Percentiles rank a stretch among this genome's conserved stretches.
Evolutionary conservation across 179 eudicot species (phyloP).

Genomic region (Spinacia oleracea): DNA sequence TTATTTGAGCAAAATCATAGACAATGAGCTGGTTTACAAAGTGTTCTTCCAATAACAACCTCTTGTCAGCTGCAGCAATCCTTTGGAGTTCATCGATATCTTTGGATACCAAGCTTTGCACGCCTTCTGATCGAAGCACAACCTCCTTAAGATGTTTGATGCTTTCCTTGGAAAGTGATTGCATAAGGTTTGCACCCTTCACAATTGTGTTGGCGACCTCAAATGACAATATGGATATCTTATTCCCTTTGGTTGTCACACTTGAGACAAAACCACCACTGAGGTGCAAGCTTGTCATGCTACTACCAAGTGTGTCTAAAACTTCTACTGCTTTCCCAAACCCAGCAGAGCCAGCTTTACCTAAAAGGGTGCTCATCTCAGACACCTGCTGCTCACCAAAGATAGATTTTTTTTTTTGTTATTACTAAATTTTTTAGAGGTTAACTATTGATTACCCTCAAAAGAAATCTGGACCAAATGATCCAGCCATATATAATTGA

Average conservation of each 20-base stretch:
- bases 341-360: slow-evolving; percentile 58
- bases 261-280: slow-evolving; percentile 88
- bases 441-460: neutral
- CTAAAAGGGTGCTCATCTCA: slow-evolving; percentile 82
- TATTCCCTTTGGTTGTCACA: slow-evolving; percentile 64
- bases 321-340: slow-evolving; percentile 96
- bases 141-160: slow-evolving; percentile 79
- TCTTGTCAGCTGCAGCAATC: slow-evolving; percentile 95
- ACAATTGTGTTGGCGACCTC: slow-evolving; percentile 96
- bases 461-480: neutral
- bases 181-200: slow-evolving; percentile 91
- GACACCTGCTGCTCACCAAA: slow-evolving; percentile 56
- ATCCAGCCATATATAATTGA: neutral
- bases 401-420: neutral
- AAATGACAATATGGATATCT: slow-evolving; percentile 81
- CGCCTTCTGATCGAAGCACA: slow-evolving; percentile 88
- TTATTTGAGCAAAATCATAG: neutral
- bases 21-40: neutral
- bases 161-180: slow-evolving; percentile 81
- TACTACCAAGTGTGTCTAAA: slow-evolving; percentile 93
- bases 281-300: slow-evolving; percentile 85
- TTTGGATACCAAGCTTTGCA: slow-evolving; percentile 70
- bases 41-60: slow-evolving; percentile 39
- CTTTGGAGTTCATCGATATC: slow-evolving; percentile 78
- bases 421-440: slow-evolving; percentile 1